phyloP scores from a whole-genome alignment of 208 protist species.

The Trypanosoma mega region DNA sequence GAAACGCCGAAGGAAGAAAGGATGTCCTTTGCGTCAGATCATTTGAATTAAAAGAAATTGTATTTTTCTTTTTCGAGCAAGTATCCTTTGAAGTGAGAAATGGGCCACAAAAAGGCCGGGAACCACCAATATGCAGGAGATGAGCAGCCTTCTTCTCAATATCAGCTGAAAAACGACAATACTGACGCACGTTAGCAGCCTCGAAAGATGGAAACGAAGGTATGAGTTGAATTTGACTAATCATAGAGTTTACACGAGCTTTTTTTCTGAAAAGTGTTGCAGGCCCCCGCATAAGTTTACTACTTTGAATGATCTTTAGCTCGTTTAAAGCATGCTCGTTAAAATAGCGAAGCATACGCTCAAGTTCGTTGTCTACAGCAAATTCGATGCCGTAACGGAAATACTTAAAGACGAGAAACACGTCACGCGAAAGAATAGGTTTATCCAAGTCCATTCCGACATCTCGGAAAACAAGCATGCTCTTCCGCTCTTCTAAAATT shows the following conservation, averaged over 20 bases:
- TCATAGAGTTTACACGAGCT: background rate
- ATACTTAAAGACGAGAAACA: constrained; percentile 87
- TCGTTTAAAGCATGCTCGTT: constrained; percentile 89
- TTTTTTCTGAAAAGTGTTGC: constrained; percentile 44
- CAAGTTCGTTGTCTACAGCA: constrained; percentile 86
- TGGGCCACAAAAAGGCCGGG: constrained; percentile 1
- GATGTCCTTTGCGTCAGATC: constrained; percentile 50
- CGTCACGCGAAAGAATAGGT: constrained; percentile 83
- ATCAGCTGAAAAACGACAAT: constrained; percentile 33
- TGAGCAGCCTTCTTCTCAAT: constrained; percentile 12
- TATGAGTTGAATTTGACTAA: constrained; percentile 35
- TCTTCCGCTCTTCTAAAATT: constrained; percentile 65
- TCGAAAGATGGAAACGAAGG: constrained; percentile 49
- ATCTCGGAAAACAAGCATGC: constrained; percentile 84
- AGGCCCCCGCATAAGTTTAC: constrained; percentile 87
- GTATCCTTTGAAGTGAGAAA: no score
- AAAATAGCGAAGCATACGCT: constrained; percentile 88
- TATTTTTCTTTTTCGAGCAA: no score
- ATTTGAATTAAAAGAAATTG: constrained; percentile 38
- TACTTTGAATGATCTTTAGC: constrained; percentile 86
- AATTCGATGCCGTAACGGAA: constrained; percentile 86
- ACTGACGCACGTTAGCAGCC: constrained; percentile 56
- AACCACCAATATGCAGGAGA: background rate
- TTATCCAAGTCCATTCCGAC: constrained; percentile 90
- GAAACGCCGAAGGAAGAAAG: constrained; percentile 52